Conservation (phyloP, 2,329 filamentous ascomycete species). For the Fusarium sp. region DNA sequence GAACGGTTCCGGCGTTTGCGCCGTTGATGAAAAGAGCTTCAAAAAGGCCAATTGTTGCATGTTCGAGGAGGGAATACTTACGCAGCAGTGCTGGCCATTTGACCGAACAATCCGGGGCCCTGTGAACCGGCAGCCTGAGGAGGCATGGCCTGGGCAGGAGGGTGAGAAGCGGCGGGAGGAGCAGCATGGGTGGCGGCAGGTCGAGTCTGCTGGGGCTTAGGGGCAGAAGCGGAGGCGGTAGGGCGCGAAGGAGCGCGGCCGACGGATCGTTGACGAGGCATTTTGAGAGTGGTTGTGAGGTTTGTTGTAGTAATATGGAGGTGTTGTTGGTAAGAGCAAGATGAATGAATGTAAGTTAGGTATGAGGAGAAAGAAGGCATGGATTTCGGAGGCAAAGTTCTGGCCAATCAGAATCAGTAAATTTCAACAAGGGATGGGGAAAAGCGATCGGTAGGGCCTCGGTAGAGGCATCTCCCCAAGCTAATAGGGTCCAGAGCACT, state of each 20-base stretch:
- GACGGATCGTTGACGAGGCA: constrained; percentile 83
- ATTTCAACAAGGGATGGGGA: constrained; percentile 39
- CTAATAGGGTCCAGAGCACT: constrained; percentile 23
- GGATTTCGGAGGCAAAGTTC: constrained; percentile 38
- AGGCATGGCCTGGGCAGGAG: constrained; percentile 30
- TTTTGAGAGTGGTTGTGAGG: constrained; percentile 50
- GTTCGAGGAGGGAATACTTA: constrained; percentile 65
- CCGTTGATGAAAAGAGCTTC: background rate
- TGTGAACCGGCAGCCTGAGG: constrained; percentile 59
- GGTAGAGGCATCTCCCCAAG: constrained; percentile 35
- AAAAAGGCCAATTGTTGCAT: background rate
- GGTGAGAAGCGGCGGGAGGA: constrained; percentile 57
- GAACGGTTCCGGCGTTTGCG: constrained; percentile 10
- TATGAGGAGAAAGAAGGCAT: constrained; percentile 37
- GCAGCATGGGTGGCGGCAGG: constrained; percentile 76
- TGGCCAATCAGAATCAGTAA: constrained; percentile 46
- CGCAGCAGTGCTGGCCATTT: constrained; percentile 98
- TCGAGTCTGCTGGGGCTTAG: constrained; percentile 71
- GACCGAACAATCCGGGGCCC: constrained; percentile 88
- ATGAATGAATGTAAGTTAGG: constrained; percentile 8
- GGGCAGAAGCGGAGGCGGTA: constrained; percentile 68
- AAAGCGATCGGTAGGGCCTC: constrained; percentile 42
- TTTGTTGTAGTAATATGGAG: constrained; percentile 8
- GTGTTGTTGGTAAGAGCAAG: constrained; percentile 6
- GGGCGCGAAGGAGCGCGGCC: constrained; percentile 74